Evolutionary conservation across 1,284 basidiomycete genomes (phyloP).

Genomic region (Xerocomus tenax): DNA sequence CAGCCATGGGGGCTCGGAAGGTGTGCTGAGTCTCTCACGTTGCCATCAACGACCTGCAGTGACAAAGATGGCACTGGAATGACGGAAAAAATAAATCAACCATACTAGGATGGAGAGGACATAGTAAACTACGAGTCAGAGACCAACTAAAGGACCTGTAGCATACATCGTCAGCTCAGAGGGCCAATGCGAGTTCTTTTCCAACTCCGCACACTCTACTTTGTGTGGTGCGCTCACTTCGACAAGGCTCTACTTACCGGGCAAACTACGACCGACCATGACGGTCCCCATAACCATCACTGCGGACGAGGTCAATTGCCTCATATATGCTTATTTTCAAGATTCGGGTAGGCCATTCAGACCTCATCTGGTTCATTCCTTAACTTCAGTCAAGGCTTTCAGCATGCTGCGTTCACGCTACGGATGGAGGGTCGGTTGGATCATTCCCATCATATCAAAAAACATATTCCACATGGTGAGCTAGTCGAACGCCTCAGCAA

Average conservation of each 20-base stretch:
- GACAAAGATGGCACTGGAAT: not conserved
- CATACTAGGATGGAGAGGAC: not conserved
- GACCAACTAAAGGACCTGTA: too few species aligned
- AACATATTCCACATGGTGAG: conserved; percentile 73
- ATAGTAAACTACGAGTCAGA: too few species aligned
- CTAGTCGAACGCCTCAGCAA: conserved; percentile 73
- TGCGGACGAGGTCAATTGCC: conserved; percentile 76
- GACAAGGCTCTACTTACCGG: not conserved
- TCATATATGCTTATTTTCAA: conserved; percentile 73
- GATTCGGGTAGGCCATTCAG: conserved; percentile 53
- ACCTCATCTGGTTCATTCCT: not conserved
- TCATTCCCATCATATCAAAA: conserved; percentile 53
- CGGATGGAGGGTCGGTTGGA: conserved; percentile 64
- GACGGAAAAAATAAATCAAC: not conserved
- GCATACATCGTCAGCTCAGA: too few species aligned
- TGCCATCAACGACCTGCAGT: not conserved
- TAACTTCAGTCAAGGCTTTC: conserved; percentile 45
- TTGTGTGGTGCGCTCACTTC: not conserved
- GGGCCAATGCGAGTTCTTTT: conserved; percentile 12
- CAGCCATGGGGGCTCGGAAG: conserved; percentile 18
- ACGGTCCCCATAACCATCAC: conserved; percentile 52
- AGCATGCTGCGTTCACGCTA: conserved; percentile 69
- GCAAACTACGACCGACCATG: conserved; percentile 19
- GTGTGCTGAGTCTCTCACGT: conserved; percentile 12
- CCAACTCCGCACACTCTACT: conserved; percentile 27